Evolutionary conservation across 1,139 yeast genomes (phyloP).

Genomic region (Diutina neorugosa): DNA sequence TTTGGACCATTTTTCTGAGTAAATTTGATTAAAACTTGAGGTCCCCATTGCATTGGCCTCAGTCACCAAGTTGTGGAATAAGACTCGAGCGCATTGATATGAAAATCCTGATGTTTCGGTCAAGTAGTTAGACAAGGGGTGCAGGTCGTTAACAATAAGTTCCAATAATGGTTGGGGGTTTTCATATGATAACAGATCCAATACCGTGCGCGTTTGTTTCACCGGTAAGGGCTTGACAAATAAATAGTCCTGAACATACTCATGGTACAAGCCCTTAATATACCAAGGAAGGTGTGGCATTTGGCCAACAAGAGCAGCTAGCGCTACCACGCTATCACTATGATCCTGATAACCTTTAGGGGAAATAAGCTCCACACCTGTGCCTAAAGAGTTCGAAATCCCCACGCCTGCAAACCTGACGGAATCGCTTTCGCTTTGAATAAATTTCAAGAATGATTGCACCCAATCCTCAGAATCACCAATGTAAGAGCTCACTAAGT

Average conservation of each 20-base stretch:
- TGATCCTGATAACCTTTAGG: not conserved
- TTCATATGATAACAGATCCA: not conserved
- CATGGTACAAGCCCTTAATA: not conserved
- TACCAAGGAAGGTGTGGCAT: not conserved
- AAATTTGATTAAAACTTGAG: not conserved
- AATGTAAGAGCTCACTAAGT: not conserved
- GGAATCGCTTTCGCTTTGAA: slow-evolving; percentile 4
- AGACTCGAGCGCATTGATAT: not conserved
- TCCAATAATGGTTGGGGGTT: not conserved
- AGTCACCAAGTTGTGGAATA: not conserved
- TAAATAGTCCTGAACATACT: slow-evolving; percentile 16
- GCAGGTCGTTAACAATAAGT: not conserved
- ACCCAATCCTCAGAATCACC: not conserved
- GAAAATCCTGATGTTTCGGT: not conserved
- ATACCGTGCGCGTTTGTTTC: not conserved
- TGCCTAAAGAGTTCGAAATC: slow-evolving; percentile 33
- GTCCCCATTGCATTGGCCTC: not conserved
- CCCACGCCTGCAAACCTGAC: slow-evolving; percentile 15
- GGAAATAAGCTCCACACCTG: slow-evolving; percentile 20
- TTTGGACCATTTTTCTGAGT: not conserved
- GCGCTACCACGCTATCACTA: not conserved
- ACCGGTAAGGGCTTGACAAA: not conserved
- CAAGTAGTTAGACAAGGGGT: not conserved
- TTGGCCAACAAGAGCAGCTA: not conserved
- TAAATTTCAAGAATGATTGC: not conserved